Base-by-base conservation (phyloP, 306 rosid species). In the Begonia peltatifolia region DNA sequence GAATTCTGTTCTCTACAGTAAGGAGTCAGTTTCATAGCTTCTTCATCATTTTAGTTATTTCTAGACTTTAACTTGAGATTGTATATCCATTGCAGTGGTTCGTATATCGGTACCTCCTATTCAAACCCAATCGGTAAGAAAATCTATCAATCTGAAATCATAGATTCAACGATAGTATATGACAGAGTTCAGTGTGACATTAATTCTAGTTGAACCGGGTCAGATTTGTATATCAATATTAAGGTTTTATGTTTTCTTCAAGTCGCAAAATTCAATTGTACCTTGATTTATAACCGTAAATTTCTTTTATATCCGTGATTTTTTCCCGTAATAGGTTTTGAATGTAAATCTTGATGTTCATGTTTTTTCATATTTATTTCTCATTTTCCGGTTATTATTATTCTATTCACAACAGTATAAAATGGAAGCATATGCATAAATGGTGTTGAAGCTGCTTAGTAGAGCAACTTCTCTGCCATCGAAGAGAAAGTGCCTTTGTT, bases 81-180 rank as follows among this genome's bases (percentile, higher is more conserved):
- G 3, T 65, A 4, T 67, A 42, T 69, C 64, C 54, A 42, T 74
- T 82, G 67, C 95, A 89, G 97, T 89, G 95, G 97, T 89, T 89
- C 63, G 46, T 67, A 55, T 84, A 85, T 66, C 97, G 97, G n/a
- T 89, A 82, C 65, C 94, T 89, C 71, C 30, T 89, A 61, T 89
- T 89, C 81, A 89, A 85, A 65, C 97, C 97, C 9, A 75, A 89
- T 52, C 56, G 97, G 97, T 89, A 67, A 79, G 78, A 16, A 22
- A 25, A 25, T 25, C 35, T 25, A 25, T 17, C 18, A 17, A 17
- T 25, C 35, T 25, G 2, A 25, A 25, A 25, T 2, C 35, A 25
- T 52, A 50, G 44, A 46, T 66, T 62, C 15, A 8, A 11, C 11
- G 30, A 36, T 14, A 12, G 36, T 49, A 30, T 36, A 36, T 41